These are phyloP conservation scores for Candida nanaspora DNA, from an alignment of 805 yeast species.

Conservation along the genomic window DNA sequence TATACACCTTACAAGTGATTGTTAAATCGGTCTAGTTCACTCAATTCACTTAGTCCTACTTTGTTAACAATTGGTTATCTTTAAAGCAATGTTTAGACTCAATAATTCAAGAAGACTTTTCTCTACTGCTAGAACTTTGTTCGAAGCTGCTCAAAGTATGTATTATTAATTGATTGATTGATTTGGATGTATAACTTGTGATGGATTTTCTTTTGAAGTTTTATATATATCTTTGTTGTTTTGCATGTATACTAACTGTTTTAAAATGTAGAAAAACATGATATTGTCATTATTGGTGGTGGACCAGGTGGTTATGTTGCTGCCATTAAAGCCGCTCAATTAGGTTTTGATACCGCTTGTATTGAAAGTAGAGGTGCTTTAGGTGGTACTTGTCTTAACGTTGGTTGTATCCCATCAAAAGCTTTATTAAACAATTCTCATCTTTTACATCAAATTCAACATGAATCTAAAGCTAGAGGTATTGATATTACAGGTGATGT, in stretches of 20 bases:
- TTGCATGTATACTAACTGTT: conserved; percentile 7
- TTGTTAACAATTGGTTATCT: background rate
- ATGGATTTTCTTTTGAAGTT: background rate
- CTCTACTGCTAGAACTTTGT: conserved; percentile 21
- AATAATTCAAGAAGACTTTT: conserved; percentile 21
- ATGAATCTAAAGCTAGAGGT: conserved; percentile 84
- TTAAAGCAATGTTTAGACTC: conserved; percentile 22
- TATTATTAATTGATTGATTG: too few species aligned
- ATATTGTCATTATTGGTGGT: conserved; percentile 93
- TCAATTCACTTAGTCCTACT: background rate
- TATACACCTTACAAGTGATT: too few species aligned
- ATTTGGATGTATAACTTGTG: background rate
- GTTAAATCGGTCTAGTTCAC: too few species aligned
- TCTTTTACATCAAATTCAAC: conserved; percentile 78
- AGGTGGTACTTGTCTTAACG: conserved; percentile 98
- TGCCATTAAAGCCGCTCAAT: conserved; percentile 97
- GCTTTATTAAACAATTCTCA: conserved; percentile 93
- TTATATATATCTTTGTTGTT: background rate
- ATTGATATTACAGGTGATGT: conserved; percentile 73
- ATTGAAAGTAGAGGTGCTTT: conserved; percentile 92
- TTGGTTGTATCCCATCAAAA: conserved; percentile 98
- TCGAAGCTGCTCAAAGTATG: conserved; percentile 22
- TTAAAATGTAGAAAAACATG: conserved; percentile 46
- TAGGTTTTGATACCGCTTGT: conserved; percentile 92
- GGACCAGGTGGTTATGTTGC: conserved; percentile 99